Evolutionary conservation across 768 basidiomycete species (phyloP).

Genomic region (Phylloporus sp.): DNA sequence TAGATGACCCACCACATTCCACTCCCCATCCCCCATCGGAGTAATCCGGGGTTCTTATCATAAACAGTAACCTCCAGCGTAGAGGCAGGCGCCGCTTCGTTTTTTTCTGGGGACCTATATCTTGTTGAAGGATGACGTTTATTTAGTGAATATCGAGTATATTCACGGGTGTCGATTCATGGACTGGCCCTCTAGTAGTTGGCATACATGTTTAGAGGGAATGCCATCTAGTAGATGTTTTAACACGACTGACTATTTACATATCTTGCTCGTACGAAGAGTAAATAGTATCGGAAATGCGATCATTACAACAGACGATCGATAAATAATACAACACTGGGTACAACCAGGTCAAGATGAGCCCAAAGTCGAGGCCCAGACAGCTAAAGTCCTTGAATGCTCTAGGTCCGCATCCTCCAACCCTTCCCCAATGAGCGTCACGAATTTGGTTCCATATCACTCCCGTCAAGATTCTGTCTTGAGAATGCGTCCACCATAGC

Average conservation of each 20-base stretch:
- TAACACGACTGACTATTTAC: conserved; percentile 7
- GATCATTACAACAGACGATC: conserved; percentile 17
- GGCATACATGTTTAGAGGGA: neutral
- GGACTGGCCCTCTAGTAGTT: neutral
- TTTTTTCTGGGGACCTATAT: neutral
- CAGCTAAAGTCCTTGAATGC: conserved; percentile 11
- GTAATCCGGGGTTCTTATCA: conserved; percentile 4
- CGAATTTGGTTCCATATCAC: conserved; percentile 23
- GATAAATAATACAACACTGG: conserved; percentile 24
- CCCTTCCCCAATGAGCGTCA: conserved; percentile 12
- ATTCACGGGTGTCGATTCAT: conserved; percentile 7
- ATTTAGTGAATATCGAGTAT: conserved; percentile 2
- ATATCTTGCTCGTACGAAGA: conserved; percentile 4
- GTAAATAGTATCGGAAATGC: conserved; percentile 9
- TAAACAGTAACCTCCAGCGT: neutral
- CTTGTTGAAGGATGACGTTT: neutral
- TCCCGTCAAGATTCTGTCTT: conserved; percentile 38
- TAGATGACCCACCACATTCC: conserved; percentile 2
- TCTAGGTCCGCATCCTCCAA: conserved; percentile 11
- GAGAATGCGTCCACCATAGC: conserved; percentile 78
- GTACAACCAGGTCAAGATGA: conserved; percentile 6
- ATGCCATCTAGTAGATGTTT: conserved; percentile 4
- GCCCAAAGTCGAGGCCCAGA: conserved; percentile 2
- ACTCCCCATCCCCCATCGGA: conserved; percentile 7
- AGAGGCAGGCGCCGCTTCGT: neutral